Conservation (phyloP, 1,139 yeast genomes). For the Taphrina wiesneri region DNA sequence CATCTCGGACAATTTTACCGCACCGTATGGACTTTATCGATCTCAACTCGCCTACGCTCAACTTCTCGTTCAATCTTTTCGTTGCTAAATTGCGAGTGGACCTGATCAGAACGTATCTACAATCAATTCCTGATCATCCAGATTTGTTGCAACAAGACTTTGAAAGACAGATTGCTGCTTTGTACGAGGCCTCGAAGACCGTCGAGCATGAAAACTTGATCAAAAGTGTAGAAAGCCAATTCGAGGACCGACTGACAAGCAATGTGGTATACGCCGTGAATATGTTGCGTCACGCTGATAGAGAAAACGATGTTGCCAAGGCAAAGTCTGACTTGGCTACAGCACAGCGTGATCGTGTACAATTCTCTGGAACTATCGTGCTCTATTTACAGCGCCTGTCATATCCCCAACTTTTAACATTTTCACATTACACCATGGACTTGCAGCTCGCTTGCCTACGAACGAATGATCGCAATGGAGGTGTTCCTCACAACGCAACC, state of each 20-base stretch:
- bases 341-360: neutral
- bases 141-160: neutral
- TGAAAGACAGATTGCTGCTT: neutral
- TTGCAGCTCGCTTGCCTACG: neutral
- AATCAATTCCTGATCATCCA: neutral
- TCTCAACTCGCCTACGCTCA: neutral
- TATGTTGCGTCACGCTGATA: neutral
- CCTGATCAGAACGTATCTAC: neutral
- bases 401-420: neutral
- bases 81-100: constrained; percentile 1
- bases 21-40: neutral
- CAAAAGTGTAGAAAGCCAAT: neutral
- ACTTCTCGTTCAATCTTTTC: constrained; percentile 2
- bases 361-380: neutral
- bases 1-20: neutral
- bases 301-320: neutral
- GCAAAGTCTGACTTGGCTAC: neutral
- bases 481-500: neutral
- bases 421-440: neutral
- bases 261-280: neutral
- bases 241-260: neutral
- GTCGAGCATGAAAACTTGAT: neutral
- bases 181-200: neutral
- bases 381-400: neutral
- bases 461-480: neutral